Percentiles rank a stretch among this genome's conserved stretches.
These are phyloP conservation scores for Neltuma alba DNA, from an alignment of 306 rosid species.

Conservation along the genomic window DNA sequence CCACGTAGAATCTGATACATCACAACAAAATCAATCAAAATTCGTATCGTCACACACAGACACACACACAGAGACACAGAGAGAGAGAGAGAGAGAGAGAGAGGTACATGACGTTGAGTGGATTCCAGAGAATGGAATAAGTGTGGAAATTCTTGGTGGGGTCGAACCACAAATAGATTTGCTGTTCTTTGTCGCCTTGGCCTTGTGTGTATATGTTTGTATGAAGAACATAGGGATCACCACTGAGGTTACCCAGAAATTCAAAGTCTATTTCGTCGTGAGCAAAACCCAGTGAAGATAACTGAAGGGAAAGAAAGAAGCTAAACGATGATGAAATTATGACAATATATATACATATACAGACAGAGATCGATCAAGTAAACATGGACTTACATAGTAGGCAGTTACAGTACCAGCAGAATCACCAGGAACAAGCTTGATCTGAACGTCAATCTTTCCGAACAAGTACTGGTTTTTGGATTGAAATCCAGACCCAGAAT, in stretches of 20 bases:
- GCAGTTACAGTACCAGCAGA: slow-evolving; percentile 63
- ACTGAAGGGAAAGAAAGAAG: slow-evolving; percentile 32
- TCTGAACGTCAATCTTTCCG: slow-evolving; percentile 62
- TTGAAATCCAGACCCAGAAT: slow-evolving; percentile 57
- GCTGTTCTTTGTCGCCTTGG: slow-evolving; percentile 65
- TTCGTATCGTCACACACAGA: no score
- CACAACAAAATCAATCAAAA: background rate
- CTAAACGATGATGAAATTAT: no score
- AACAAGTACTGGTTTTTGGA: slow-evolving; percentile 55
- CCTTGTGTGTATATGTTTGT: slow-evolving; percentile 63
- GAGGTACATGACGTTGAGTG: slow-evolving; percentile 60
- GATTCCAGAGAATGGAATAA: slow-evolving; percentile 66
- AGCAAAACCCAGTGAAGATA: slow-evolving; percentile 54
- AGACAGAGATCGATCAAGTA: no score
- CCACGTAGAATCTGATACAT: slow-evolving; percentile 50
- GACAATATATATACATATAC: no score
- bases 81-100: no score
- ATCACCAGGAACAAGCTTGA: slow-evolving; percentile 67
- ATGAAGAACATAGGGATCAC: slow-evolving; percentile 67
- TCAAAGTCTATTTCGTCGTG: slow-evolving; percentile 73
- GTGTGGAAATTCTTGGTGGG: slow-evolving; percentile 68
- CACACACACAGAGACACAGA: no score
- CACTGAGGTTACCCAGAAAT: slow-evolving; percentile 69
- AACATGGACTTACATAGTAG: slow-evolving; percentile 46
- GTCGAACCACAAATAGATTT: slow-evolving; percentile 68